phyloP scores from a whole-genome alignment of 345 rosid genomes.

The Pistacia atlantica region DNA sequence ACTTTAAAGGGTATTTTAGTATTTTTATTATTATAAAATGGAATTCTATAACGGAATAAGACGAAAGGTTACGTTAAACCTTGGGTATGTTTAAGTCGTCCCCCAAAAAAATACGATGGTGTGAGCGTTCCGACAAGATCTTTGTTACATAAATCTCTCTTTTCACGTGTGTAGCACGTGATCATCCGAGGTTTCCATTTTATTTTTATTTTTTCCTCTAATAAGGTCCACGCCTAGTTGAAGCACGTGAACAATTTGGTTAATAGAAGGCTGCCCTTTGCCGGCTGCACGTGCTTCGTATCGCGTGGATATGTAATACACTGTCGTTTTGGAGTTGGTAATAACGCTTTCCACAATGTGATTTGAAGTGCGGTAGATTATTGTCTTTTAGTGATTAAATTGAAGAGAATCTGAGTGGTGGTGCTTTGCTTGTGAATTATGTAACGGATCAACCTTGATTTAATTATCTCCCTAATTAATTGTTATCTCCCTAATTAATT shows the following conservation, averaged over 20 bases:
- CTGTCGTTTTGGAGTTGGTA: conserved; percentile 13
- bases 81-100: too few relatives aligned
- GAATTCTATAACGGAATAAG: too few relatives aligned
- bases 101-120: too few relatives aligned
- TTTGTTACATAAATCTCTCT: conserved; percentile 11
- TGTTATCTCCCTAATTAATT: too few relatives aligned
- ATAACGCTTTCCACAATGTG: conserved; percentile 9
- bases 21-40: too few relatives aligned
- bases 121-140: conserved; percentile 19
- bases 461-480: not conserved
- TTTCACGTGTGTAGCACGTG: conserved; percentile 32
- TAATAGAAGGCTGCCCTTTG: too few relatives aligned
- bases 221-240: too few relatives aligned
- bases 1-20: too few relatives aligned
- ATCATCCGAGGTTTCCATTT: too few relatives aligned
- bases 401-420: not conserved
- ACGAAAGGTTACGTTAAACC: too few relatives aligned
- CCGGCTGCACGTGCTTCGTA: not conserved
- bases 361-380: not conserved
- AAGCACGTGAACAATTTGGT: too few relatives aligned
- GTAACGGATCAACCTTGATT: not conserved
- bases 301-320: not conserved
- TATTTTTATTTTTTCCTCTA: too few relatives aligned
- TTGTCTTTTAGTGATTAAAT: not conserved
- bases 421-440: not conserved